Conservation (phyloP, 805 yeast species). For the Ogataea pilisensis region DNA sequence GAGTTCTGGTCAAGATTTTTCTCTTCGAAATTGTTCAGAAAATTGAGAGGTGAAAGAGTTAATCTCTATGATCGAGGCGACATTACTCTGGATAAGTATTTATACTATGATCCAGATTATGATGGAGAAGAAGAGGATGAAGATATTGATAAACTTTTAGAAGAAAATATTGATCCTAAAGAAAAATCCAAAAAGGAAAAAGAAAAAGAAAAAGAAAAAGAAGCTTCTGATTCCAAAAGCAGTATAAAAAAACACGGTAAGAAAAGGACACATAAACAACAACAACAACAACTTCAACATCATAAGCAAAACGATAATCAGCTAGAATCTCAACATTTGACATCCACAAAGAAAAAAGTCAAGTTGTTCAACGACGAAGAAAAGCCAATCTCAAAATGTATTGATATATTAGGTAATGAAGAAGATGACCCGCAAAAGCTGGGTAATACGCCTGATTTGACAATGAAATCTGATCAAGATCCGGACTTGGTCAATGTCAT, state of each 20-base stretch:
- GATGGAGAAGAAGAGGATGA: conserved; percentile 38
- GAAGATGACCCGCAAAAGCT: conserved; percentile 71
- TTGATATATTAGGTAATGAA: conserved; percentile 77
- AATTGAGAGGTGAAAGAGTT: conserved; percentile 84
- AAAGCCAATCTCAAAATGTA: conserved; percentile 58
- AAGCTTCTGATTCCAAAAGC: conserved; percentile 2
- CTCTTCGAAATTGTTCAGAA: conserved; percentile 81
- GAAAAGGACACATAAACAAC: conserved; percentile 26
- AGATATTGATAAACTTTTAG: conserved; percentile 25
- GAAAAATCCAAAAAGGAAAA: conserved; percentile 25
- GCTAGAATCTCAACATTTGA: conserved; percentile 15
- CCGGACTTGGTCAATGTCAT: conserved; percentile 71
- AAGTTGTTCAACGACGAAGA: conserved; percentile 34
- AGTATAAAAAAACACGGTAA: conserved; percentile 29
- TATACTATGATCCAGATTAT: conserved; percentile 61
- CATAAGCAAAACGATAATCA: no score
- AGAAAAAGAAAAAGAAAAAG: conserved; percentile 24
- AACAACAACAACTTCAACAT: conserved; percentile 4
- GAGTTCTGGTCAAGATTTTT: conserved; percentile 97
- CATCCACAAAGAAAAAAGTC: conserved; percentile 27
- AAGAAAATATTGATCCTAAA: conserved; percentile 28
- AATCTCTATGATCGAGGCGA: conserved; percentile 78
- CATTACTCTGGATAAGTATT: conserved; percentile 75
- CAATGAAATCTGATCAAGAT: conserved; percentile 68
- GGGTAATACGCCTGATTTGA: conserved; percentile 84